Conservation (phyloP, 1,139 yeast species). For the Suhomyces bolitotheri region DNA sequence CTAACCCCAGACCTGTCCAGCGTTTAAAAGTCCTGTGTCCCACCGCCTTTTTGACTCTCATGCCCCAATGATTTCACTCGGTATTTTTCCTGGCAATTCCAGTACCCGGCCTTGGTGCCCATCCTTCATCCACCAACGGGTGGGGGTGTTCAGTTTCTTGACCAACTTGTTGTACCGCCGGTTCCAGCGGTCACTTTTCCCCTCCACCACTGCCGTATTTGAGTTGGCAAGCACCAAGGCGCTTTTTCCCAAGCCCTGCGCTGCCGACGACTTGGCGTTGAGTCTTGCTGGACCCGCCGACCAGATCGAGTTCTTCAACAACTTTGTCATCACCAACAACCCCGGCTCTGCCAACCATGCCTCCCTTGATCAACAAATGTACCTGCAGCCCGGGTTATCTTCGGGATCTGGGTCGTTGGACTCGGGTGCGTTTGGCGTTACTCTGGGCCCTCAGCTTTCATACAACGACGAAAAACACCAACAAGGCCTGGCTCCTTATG, state of each 20-base stretch:
- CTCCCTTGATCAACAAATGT: not conserved
- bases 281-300: constrained; percentile 17
- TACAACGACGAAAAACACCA: constrained; percentile 5
- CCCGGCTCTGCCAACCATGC: constrained; percentile 1
- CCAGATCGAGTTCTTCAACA: constrained; percentile 19
- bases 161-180: constrained; percentile 16
- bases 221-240: constrained; percentile 13
- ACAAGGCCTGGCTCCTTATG: constrained; percentile 1
- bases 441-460: not conserved
- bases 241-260: constrained; percentile 17
- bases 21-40: no score
- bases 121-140: constrained; percentile 3
- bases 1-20: no score
- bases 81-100: constrained; percentile 9
- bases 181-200: constrained; percentile 12
- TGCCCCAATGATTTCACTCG: constrained; percentile 11
- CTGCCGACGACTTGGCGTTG: constrained; percentile 20
- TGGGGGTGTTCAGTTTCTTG: constrained; percentile 17
- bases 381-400: not conserved
- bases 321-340: constrained; percentile 13
- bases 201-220: constrained; percentile 12
- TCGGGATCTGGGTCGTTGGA: not conserved
- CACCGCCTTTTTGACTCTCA: no score
- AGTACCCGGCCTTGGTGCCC: not conserved
- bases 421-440: not conserved